A percentile compares a stretch with the other conserved stretches of the same genome.
phyloP scores from a whole-genome alignment of 2,329 filamentous ascomycete genomes.

The Xylaria polymorpha region DNA sequence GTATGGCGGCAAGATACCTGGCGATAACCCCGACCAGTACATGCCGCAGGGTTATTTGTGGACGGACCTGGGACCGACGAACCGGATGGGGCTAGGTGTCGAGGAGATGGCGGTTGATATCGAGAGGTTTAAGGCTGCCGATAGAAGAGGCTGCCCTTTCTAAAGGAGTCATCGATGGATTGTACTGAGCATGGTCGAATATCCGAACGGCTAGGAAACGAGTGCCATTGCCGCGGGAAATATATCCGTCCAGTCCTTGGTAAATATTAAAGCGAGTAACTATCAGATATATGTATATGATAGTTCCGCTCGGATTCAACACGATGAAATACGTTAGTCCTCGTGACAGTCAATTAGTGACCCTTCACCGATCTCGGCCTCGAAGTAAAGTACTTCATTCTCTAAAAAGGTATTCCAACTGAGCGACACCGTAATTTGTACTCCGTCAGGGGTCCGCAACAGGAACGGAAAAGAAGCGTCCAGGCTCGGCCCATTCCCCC shows the following conservation, averaged over 20 bases:
- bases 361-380: too few relatives aligned
- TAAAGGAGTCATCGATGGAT: not conserved
- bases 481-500: too few relatives aligned
- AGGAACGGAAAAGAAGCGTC: too few relatives aligned
- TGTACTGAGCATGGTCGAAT: not conserved
- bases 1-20: conserved; percentile 60
- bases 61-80: conserved; percentile 71
- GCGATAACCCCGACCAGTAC: conserved; percentile 54
- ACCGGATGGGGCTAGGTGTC: conserved; percentile 63
- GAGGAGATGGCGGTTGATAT: conserved; percentile 59
- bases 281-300: not conserved
- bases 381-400: too few relatives aligned
- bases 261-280: not conserved
- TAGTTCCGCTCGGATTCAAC: not conserved
- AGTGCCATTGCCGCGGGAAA: too few relatives aligned
- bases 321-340: not conserved
- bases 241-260: not conserved
- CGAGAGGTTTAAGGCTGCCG: conserved; percentile 51
- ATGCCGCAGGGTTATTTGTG: conserved; percentile 64
- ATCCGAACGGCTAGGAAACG: too few relatives aligned
- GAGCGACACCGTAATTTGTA: not conserved
- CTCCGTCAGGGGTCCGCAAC: not conserved
- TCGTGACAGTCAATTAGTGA: too few relatives aligned
- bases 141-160: conserved; percentile 50
- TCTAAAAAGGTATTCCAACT: too few relatives aligned